These are phyloP conservation scores for Exophiala sp. DNA, from an alignment of 2,329 filamentous ascomycete species.

Conservation along the genomic window DNA sequence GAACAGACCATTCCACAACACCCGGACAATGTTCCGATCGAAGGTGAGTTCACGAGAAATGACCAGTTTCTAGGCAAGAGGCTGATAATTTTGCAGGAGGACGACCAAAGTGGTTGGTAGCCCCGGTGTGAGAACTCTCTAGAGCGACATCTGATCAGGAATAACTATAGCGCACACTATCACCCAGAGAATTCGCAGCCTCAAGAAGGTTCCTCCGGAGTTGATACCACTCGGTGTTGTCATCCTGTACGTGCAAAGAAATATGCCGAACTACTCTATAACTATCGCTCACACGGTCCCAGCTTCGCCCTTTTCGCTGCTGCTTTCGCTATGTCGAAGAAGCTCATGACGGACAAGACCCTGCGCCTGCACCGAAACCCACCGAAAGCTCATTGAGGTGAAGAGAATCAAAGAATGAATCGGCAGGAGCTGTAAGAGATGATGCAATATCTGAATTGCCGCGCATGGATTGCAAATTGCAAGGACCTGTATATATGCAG, in stretches of 20 bases:
- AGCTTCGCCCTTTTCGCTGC: constrained; percentile 71
- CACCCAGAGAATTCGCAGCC: constrained; percentile 85
- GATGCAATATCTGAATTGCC: constrained; percentile 18
- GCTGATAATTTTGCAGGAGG: constrained; percentile 48
- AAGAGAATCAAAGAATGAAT: background rate
- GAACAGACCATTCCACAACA: constrained; percentile 26
- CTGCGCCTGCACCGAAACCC: constrained; percentile 70
- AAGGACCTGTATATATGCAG: constrained; percentile 37
- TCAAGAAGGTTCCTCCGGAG: constrained; percentile 89
- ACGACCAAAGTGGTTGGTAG: constrained; percentile 59
- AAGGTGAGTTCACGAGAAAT: constrained; percentile 22
- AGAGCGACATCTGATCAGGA: constrained; percentile 22
- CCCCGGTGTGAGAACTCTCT: background rate
- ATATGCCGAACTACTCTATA: background rate
- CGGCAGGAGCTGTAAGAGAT: background rate
- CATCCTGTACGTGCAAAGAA: constrained; percentile 63
- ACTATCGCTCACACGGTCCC: constrained; percentile 13
- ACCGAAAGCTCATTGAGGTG: constrained; percentile 34
- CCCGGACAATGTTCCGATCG: constrained; percentile 21
- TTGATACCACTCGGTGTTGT: constrained; percentile 90
- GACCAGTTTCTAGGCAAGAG: background rate
- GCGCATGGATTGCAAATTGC: constrained; percentile 29
- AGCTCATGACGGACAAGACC: constrained; percentile 86
- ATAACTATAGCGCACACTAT: constrained; percentile 77
- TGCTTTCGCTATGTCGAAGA: constrained; percentile 74